A percentile compares a stretch with the other conserved stretches of the same genome.
phyloP scores from a whole-genome alignment of 139 green algal species.

The Eudorina sp. region DNA sequence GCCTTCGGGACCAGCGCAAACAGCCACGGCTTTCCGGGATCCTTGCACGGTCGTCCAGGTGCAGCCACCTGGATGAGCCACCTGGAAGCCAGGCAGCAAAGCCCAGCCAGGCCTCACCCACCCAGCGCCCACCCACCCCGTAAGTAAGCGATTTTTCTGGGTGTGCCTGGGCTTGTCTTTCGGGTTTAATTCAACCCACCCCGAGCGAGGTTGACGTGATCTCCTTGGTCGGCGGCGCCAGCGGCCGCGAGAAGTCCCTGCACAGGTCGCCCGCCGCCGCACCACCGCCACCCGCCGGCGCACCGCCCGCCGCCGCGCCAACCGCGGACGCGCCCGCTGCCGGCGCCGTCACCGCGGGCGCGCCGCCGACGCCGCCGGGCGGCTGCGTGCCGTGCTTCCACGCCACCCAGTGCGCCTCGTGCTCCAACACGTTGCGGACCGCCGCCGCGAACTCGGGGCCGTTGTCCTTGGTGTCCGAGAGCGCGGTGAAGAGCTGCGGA shows the following conservation, averaged over 20 bases:
- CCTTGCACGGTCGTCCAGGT: no score
- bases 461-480: conserved; percentile 43
- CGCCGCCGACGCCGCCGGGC: background rate
- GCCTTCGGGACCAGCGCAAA: no score
- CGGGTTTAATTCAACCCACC: background rate
- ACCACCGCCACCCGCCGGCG: no score
- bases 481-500: conserved; percentile 40
- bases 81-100: no score
- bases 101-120: no score
- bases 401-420: conserved; percentile 54
- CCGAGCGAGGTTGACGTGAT: background rate
- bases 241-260: conserved; percentile 28
- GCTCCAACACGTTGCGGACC: conserved; percentile 44
- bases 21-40: no score
- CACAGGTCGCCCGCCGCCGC: conserved; percentile 15
- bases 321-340: background rate
- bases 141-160: no score
- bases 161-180: no score
- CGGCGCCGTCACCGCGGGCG: background rate
- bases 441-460: conserved; percentile 47
- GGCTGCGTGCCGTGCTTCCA: conserved; percentile 44
- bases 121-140: no score
- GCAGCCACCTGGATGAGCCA: no score
- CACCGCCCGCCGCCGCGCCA: conserved; percentile 3
- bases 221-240: conserved; percentile 3